Percentiles rank a stretch among this genome's conserved stretches.
phyloP scores from a whole-genome alignment of 2,329 filamentous ascomycete genomes.

The Fusarium odoratissimum region DNA sequence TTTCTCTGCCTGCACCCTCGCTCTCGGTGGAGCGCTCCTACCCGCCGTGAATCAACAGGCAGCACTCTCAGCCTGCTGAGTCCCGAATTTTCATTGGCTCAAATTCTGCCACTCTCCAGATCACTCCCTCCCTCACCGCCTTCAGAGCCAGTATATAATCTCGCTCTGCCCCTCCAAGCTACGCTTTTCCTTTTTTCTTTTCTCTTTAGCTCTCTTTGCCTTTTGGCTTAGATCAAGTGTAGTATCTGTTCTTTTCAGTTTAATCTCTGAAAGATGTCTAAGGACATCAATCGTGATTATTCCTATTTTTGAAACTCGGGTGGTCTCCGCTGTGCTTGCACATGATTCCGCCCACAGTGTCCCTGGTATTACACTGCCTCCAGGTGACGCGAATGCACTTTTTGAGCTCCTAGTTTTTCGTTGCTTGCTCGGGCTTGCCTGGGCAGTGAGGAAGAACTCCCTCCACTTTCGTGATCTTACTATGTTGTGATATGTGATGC shows the following conservation, averaged over 20 bases:
- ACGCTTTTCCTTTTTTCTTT: slow-evolving; percentile 45
- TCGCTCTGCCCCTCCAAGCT: slow-evolving; percentile 18
- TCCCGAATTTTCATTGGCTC: neutral
- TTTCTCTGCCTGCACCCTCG: neutral
- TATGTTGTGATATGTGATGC: fast-evolving
- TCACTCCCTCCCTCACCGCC: slow-evolving; percentile 21
- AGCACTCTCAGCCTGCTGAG: slow-evolving; percentile 11
- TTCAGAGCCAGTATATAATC: slow-evolving; percentile 36
- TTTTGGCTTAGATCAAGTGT: slow-evolving; percentile 91
- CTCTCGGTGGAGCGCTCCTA: neutral
- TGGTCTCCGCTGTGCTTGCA: slow-evolving; percentile 56
- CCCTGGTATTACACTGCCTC: slow-evolving; percentile 51
- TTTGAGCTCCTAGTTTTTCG: slow-evolving; percentile 51
- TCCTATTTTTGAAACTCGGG: slow-evolving; percentile 67
- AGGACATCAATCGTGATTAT: slow-evolving; percentile 81
- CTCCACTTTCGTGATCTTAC: neutral
- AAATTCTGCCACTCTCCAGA: slow-evolving; percentile 20
- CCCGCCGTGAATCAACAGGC: slow-evolving; percentile 17
- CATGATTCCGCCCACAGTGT: slow-evolving; percentile 55
- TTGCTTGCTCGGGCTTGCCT: slow-evolving; percentile 53
- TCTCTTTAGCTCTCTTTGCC: slow-evolving; percentile 59
- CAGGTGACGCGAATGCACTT: slow-evolving; percentile 53
- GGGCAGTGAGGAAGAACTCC: slow-evolving; percentile 61
- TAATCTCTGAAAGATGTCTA: slow-evolving; percentile 91
- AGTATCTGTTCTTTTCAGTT: slow-evolving; percentile 98